Evolutionary conservation across 176 grass and related monocot genomes (phyloP).

Genomic region (Musa schizocarpa): DNA sequence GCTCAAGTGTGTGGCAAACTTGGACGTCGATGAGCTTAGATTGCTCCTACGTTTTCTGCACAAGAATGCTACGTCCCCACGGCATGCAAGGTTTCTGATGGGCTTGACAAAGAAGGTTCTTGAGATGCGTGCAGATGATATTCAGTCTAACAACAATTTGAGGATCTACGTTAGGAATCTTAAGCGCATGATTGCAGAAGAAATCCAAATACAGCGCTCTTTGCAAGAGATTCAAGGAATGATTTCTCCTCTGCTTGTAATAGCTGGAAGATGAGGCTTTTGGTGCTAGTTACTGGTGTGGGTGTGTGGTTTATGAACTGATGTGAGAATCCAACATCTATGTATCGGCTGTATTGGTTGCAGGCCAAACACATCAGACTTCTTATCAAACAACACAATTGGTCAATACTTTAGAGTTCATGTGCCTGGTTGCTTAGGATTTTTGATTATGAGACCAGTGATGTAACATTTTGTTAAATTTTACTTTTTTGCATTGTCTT

Average conservation of each 20-base stretch:
- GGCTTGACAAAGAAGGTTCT: conserved; percentile 66
- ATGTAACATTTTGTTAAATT: too few relatives aligned
- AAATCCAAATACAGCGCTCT: conserved; percentile 71
- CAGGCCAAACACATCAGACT: too few relatives aligned
- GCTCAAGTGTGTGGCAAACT: conserved; percentile 50
- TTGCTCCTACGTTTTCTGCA: conserved; percentile 51
- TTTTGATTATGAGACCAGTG: too few relatives aligned
- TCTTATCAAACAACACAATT: too few relatives aligned
- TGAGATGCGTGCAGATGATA: conserved; percentile 57
- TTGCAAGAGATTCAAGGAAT: conserved; percentile 89
- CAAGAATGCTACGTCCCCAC: conserved; percentile 52
- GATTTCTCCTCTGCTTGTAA: conserved; percentile 69
- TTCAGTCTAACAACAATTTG: conserved; percentile 39
- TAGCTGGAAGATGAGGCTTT: conserved; percentile 49
- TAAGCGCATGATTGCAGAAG: conserved; percentile 50
- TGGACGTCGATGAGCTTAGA: conserved; percentile 45
- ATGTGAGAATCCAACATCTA: too few relatives aligned
- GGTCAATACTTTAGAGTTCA: too few relatives aligned
- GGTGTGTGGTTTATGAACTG: not conserved
- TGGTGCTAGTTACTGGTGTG: conserved; percentile 5
- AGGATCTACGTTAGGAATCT: conserved; percentile 46
- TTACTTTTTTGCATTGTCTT: too few relatives aligned
- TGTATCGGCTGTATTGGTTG: too few relatives aligned
- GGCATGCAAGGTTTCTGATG: conserved; percentile 61
- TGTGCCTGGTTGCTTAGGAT: too few relatives aligned